Evolutionary conservation across 164 flowering plant species (phyloP).

Genomic region (Tetracentron sinense): DNA sequence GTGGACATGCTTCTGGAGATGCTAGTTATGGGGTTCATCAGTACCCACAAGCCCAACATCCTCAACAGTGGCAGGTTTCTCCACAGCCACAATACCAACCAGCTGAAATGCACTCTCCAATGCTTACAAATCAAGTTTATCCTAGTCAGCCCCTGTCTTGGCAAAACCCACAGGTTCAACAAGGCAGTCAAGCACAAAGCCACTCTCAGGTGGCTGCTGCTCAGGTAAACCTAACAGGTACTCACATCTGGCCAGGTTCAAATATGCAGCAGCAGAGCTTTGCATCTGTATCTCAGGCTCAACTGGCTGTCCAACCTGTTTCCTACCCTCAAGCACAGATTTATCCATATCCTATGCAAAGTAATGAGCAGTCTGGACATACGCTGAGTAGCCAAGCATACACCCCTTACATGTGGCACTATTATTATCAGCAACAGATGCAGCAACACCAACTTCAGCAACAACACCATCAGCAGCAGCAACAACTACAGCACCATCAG

Average conservation of each 20-base stretch:
- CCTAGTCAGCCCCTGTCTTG: constrained; percentile 22
- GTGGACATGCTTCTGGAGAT: constrained; percentile 21
- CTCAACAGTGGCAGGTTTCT: constrained; percentile 27
- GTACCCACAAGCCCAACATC: constrained; percentile 28
- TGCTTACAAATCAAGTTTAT: constrained; percentile 20
- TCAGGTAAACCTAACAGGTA: constrained; percentile 22
- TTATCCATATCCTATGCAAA: constrained; percentile 32
- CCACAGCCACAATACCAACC: constrained; percentile 21
- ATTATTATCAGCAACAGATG: constrained; percentile 61
- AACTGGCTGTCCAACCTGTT: constrained; percentile 26
- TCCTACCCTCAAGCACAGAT: constrained; percentile 33
- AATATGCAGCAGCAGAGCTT: constrained; percentile 34
- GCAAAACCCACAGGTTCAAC: constrained; percentile 26
- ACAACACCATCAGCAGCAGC: constrained; percentile 17
- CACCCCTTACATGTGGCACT: constrained; percentile 58
- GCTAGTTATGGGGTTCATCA: constrained; percentile 20
- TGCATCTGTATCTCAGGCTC: constrained; percentile 30
- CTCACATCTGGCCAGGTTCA: constrained; percentile 32
- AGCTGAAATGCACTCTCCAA: constrained; percentile 25
- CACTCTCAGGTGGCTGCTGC: constrained; percentile 24
- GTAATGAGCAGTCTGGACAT: constrained; percentile 31
- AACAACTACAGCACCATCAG: constrained; percentile 16
- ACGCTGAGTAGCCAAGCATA: constrained; percentile 41
- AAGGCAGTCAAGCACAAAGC: constrained; percentile 22
- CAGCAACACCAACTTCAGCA: constrained; percentile 33